phyloP scores from a whole-genome alignment of 306 rosid genomes.

The Vigna nakashimae region DNA sequence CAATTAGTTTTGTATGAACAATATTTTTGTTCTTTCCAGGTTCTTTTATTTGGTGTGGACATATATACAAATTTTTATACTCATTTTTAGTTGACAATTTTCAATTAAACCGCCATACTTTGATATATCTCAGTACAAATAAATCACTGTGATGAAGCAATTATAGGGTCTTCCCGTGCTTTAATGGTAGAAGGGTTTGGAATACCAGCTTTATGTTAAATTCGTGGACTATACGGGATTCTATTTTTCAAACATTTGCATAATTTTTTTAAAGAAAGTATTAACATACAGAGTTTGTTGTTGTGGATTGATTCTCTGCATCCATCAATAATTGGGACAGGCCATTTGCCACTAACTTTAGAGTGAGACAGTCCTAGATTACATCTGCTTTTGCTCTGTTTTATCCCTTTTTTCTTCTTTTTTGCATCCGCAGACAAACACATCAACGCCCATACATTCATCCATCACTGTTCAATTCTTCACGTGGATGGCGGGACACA shows the following conservation, averaged over 20 bases:
- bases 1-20: conserved; percentile 47
- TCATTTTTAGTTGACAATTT: conserved; percentile 34
- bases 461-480: neutral
- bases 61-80: conserved; percentile 17
- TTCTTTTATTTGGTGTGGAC: conserved; percentile 28
- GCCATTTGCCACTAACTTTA: neutral
- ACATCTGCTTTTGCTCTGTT: conserved; percentile 20
- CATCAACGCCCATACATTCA: conserved; percentile 30
- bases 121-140: conserved; percentile 14
- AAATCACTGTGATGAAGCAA: conserved; percentile 28
- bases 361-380: conserved; percentile 25
- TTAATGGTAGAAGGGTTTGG: neutral
- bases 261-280: too few relatives aligned
- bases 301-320: neutral
- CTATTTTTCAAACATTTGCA: too few relatives aligned
- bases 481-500: neutral
- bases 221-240: too few relatives aligned
- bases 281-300: neutral
- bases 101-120: conserved; percentile 11
- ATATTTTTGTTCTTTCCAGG: neutral
- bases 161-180: neutral
- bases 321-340: neutral
- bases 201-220: too few relatives aligned
- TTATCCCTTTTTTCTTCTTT: conserved; percentile 10
- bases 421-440: neutral